Base-by-base conservation (phyloP, 495 filamentous ascomycete genomes). In the Podospora bellae-mahoneyi region DNA sequence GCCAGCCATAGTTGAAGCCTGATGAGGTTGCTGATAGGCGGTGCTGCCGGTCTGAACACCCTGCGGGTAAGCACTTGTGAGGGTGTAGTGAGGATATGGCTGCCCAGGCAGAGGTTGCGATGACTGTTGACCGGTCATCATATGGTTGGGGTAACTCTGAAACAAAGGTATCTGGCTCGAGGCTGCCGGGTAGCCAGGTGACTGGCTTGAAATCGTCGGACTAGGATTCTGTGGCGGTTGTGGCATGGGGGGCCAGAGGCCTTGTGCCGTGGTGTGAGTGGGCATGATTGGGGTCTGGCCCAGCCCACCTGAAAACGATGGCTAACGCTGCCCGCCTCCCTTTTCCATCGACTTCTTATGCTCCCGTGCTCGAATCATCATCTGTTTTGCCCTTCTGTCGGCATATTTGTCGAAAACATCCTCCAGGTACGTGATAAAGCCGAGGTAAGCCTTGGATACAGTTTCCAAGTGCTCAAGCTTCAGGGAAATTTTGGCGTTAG, bases 391-490 rank as follows among this genome's bases (percentile, higher is more conserved):
- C 18, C 59, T 2, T 16, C 26, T 61, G 59, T 28, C 59, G 0
- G 59, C 27, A 5, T 61, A 27, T 0, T 28, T 61, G 30, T 61
- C 59, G 0, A 26, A 61, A 15, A 61, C 27, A 1, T 61, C 59
- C 7, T 61, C 59, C n/a, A n/a, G 23, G 30, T 61, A 61, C 0
- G 23, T 61, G 59, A 61, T 61, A 1, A 61, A 61, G 4, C 23
- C 30, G 16, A 61, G 59, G 59, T 61, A 61, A n/a, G 59, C 59
- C 59, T 32, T 34, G 30, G 59, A 61, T 15, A 61, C 59, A 30
- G 2, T 0, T 0, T 61, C 30, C 4, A 61, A 4, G 0, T 61
- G 59, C 7, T 61, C 30, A 0, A 61, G 26, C 0, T 34, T 34
- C 6, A 61, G 59, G 0, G 16, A 10, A 0, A 61, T 34, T n/a